Percentiles rank a stretch among this genome's conserved stretches.
These are phyloP conservation scores for Claviceps quebecensis DNA, from an alignment of 2,329 filamentous ascomycete genomes.

Conservation along the genomic window DNA sequence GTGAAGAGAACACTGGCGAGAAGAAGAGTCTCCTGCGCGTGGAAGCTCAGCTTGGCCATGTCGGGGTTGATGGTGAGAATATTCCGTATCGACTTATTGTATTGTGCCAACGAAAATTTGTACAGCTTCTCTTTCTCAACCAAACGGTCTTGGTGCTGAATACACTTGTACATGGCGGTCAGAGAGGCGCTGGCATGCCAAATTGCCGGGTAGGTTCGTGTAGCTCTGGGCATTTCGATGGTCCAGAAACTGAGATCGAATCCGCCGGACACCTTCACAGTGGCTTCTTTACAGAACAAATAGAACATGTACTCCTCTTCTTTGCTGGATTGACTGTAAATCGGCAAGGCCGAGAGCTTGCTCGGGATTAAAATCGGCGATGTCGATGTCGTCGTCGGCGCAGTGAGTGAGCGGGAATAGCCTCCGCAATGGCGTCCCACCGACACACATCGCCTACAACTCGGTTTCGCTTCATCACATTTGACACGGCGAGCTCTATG, in stretches of 20 bases:
- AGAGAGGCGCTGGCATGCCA: slow-evolving; percentile 5
- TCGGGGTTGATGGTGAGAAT: slow-evolving; percentile 3
- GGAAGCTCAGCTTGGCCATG: background rate
- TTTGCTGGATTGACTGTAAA: background rate
- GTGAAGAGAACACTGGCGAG: slow-evolving; percentile 6
- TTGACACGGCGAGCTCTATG: slow-evolving; percentile 3
- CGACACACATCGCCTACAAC: slow-evolving; percentile 1
- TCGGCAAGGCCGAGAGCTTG: background rate
- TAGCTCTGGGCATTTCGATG: slow-evolving; percentile 3
- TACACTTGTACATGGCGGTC: slow-evolving; percentile 7
- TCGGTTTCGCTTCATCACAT: slow-evolving; percentile 3
- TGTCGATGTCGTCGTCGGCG: background rate
- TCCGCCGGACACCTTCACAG: background rate
- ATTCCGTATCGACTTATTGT: slow-evolving; percentile 6
- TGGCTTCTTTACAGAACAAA: slow-evolving; percentile 5
- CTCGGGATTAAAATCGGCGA: background rate
- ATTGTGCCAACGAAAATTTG: slow-evolving; percentile 7
- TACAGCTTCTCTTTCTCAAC: slow-evolving; percentile 13
- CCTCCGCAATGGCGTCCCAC: slow-evolving; percentile 1
- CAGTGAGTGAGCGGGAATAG: background rate
- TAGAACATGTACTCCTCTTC: slow-evolving; percentile 7
- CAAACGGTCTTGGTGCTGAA: slow-evolving; percentile 10
- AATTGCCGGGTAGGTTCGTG: slow-evolving; percentile 4
- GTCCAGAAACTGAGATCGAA: slow-evolving; percentile 7
- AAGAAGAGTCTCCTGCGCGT: slow-evolving; percentile 7